Base-by-base conservation (phyloP, 306 rosid genomes). In the Rosa multiflora region DNA sequence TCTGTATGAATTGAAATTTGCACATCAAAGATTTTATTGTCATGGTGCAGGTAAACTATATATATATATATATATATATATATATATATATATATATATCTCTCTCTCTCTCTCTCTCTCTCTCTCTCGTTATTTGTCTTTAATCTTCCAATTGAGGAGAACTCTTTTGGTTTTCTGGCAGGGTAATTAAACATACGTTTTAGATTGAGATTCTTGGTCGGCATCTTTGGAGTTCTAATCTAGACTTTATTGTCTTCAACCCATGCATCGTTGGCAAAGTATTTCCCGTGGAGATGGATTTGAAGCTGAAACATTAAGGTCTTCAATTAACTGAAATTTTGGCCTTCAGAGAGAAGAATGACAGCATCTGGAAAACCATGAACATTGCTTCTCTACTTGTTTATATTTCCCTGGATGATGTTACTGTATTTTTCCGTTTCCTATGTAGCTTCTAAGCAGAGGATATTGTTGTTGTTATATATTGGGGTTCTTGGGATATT, bases 231-330 rank as follows among this genome's bases (percentile, higher is more conserved):
- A 23, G 26, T 23, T 23, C 74, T 80, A 94, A 89, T 85, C 67
- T 81, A 72, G 98, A 94, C 87, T 94, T 94, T 73, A 90, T 92
- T 92, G 86, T 85, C 84, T 94, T 94, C 89, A 94, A 94, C 87
- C 26, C 26, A 23, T 23, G 26, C 98, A 92, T 76, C 88, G 98
- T 23, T 59, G 96, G 95, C 84, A 89, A 80, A 76, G 87, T 80
- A 29, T 85, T 87, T 51, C 88, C 96, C 0, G 17, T 76, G 77
- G 87, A 85, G 70, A 59, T 80, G 80, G 90, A 87, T 74, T 37
- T 84, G 91, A 88, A 89, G 87, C 85, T 85, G 63, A 90, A 74
- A 47, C 88, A 75, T 53, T 93, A 82, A 87, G 62, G 79, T 76
- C 66, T 63, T 42, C 72, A 56, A 21, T 72, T 51, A 71, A 21